phyloP scores from a whole-genome alignment of 352 stramenopile species.

The Halophytophthora polymorphica region DNA sequence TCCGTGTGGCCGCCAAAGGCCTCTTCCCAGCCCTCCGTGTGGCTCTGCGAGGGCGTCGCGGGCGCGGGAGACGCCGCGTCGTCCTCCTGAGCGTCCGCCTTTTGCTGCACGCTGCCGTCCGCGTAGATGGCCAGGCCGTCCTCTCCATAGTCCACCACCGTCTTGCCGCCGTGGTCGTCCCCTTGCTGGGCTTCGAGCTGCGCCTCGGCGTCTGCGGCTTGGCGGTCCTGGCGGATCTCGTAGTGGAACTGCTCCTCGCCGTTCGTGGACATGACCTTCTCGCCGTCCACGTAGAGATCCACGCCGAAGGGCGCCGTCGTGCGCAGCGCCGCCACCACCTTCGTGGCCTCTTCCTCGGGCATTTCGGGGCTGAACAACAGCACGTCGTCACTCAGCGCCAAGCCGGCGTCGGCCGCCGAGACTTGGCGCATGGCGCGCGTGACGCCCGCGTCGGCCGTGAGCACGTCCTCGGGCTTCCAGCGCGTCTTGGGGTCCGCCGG shows the following conservation, averaged over 20 bases:
- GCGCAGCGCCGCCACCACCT: slow-evolving; percentile 52
- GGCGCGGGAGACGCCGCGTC: slow-evolving; percentile 10
- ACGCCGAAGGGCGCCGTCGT: slow-evolving; percentile 48
- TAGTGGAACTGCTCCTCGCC: slow-evolving; percentile 69
- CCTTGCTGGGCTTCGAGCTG: slow-evolving; percentile 25
- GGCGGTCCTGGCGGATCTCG: slow-evolving; percentile 74
- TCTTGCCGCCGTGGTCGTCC: slow-evolving; percentile 87
- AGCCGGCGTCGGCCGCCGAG: slow-evolving; percentile 26
- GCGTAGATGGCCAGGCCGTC: slow-evolving; percentile 97
- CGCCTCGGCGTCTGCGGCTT: slow-evolving; percentile 15
- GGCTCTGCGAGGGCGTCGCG: slow-evolving; percentile 22
- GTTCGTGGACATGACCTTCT: slow-evolving; percentile 69
- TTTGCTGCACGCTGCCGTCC: slow-evolving; percentile 88
- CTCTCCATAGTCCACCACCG: slow-evolving; percentile 97
- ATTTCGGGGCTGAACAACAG: slow-evolving; percentile 34
- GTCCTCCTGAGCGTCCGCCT: slow-evolving; percentile 29
- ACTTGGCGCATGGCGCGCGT: slow-evolving; percentile 36
- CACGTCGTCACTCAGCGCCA: slow-evolving; percentile 20
- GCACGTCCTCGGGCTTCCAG: slow-evolving; percentile 54
- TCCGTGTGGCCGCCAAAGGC: slow-evolving; percentile 92
- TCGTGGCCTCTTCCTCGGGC: slow-evolving; percentile 6
- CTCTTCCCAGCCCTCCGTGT: slow-evolving; percentile 92
- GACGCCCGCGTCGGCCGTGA: slow-evolving; percentile 29
- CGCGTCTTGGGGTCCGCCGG: slow-evolving; percentile 47
- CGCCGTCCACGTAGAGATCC: slow-evolving; percentile 60